These are phyloP conservation scores for Flaveria sonorensis DNA, from an alignment of 129 eudicot species.

Conservation along the genomic window DNA sequence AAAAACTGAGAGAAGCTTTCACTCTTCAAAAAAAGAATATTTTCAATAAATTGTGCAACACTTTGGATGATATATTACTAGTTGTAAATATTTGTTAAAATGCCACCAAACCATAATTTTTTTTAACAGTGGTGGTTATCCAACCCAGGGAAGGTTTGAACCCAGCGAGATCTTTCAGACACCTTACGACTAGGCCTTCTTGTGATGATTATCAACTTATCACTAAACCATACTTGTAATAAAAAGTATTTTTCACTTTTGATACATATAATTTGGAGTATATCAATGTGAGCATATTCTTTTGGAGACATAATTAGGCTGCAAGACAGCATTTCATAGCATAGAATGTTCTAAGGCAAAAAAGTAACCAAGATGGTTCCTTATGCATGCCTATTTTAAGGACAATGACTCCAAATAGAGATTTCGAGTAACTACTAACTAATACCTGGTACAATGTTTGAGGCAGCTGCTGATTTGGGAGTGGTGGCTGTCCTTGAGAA, in stretches of 20 bases:
- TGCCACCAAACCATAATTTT: too few species aligned
- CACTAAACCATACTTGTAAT: neutral
- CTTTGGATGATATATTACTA: too few species aligned
- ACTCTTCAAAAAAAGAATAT: too few species aligned
- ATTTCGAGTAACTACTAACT: conserved; percentile 17
- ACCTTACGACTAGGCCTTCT: neutral
- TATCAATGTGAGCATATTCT: neutral
- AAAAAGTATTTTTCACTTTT: neutral
- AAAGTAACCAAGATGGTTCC: neutral
- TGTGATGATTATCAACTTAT: neutral
- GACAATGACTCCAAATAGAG: neutral
- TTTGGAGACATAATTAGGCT: neutral
- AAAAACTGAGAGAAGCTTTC: too few species aligned
- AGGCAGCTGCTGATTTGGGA: conserved; percentile 53
- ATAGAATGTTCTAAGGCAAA: conserved; percentile 5
- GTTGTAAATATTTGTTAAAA: too few species aligned
- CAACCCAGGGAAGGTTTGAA: too few species aligned
- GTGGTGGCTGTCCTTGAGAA: conserved; percentile 62
- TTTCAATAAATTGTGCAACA: too few species aligned
- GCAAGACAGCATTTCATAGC: neutral
- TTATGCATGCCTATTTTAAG: neutral
- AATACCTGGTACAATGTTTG: conserved; percentile 73
- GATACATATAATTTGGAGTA: neutral
- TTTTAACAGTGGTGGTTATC: too few species aligned
- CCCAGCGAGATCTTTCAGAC: too few species aligned